Base-by-base conservation (phyloP, 495 filamentous ascomycete genomes). In the Paragyromitra xinjiangensis region DNA sequence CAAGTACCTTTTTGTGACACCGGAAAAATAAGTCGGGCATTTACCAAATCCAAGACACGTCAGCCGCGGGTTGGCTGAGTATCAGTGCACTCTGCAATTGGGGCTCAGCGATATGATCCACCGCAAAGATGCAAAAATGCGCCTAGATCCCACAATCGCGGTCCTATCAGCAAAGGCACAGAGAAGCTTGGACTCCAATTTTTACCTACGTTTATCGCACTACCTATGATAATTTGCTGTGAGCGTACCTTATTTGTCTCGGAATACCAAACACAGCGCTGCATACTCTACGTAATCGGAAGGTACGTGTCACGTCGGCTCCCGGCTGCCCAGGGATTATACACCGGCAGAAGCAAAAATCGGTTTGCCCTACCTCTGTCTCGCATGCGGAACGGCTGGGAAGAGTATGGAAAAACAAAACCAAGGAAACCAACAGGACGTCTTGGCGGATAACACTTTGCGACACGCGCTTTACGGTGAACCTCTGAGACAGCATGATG, bases 401-500 rank as follows among this genome's bases (percentile, higher is more conserved):
- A 0, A 45, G 12, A 51, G 48, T 16, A 7, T 6, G 19, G 19
- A 53, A 53, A 53, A n/a, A 53, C 50, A 22, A 53, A 53, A 53
- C 3, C 14, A 53, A 53, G 19, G 16, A 53, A 53, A 53, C n/a
- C 19, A 11, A 2, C 50, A 4, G 50, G 50, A 3, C 50, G 19
- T n/a, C 53, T 56, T 56, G 53, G 48, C 48, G 48, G n/a, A n/a
- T 19, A 51, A 56, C 22, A 26, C 19, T 56, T 22, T 53, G 50
- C n/a, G 19, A 8, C 4, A 8, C 4, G 29, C 29, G 29, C 29
- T 34, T 34, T 34, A 11, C 6, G 26, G 55, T 11, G 26, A 58
- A 58, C 14, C 29, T 59, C 56, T 59, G 56, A 59, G 56, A 59
- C 56, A 59, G 61, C 61, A n/a, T 37, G 37, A 19, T 16, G n/a